Percentiles rank a stretch among this genome's conserved stretches.
Conservation (phyloP, 2,329 filamentous ascomycete species). For the Dendryphion nanum region DNA sequence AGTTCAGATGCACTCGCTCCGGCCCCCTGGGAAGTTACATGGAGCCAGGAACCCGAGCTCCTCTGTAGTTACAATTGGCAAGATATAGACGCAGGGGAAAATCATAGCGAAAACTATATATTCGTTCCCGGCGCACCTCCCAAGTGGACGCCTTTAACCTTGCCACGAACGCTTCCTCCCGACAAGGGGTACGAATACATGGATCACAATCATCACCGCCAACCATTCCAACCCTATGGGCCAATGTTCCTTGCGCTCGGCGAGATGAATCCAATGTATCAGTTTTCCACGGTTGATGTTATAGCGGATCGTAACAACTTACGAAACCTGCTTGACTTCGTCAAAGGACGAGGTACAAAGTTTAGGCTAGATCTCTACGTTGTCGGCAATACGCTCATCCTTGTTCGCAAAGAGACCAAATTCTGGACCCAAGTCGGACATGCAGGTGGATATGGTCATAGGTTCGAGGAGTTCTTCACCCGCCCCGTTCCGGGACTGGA, state of each 20-base stretch:
- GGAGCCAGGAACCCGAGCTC: slow-evolving; percentile 24
- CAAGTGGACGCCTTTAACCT: background rate
- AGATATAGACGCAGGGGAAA: too few species aligned
- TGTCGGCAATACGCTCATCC: slow-evolving; percentile 22
- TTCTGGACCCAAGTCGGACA: slow-evolving; percentile 25
- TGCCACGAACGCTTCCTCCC: slow-evolving; percentile 11
- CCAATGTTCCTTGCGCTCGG: slow-evolving; percentile 6
- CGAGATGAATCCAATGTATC: slow-evolving; percentile 15
- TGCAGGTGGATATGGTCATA: slow-evolving; percentile 17
- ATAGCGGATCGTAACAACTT: slow-evolving; percentile 31
- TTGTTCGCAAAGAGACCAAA: slow-evolving; percentile 22
- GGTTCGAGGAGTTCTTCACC: slow-evolving; percentile 24
- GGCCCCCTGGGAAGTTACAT: slow-evolving; percentile 11
- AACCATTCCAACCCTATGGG: slow-evolving; percentile 21
- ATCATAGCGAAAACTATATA: slow-evolving; percentile 22
- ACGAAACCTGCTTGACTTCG: slow-evolving; percentile 23
- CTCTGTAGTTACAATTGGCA: slow-evolving; percentile 32
- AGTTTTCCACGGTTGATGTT: slow-evolving; percentile 22
- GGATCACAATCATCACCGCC: slow-evolving; percentile 29
- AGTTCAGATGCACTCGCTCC: background rate
- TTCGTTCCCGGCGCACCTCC: slow-evolving; percentile 21
- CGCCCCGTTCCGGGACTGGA: slow-evolving; percentile 15
- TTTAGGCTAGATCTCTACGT: slow-evolving; percentile 25
- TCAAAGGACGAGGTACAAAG: slow-evolving; percentile 20
- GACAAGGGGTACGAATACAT: slow-evolving; percentile 21